phyloP scores from a whole-genome alignment of 2,329 filamentous ascomycete genomes.

The Alternaria burnsii region DNA sequence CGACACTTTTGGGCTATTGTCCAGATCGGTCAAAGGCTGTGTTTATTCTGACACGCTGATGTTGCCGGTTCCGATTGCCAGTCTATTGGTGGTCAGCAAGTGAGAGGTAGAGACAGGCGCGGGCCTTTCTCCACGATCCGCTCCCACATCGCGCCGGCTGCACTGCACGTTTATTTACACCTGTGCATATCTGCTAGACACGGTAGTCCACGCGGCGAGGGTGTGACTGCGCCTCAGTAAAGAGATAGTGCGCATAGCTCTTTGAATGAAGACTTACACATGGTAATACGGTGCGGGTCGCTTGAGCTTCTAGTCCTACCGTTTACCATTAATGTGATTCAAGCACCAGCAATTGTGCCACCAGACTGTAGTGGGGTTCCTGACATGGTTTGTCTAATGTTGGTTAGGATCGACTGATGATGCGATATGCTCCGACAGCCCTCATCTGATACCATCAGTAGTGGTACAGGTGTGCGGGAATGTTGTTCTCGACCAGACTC shows the following conservation, averaged over 20 bases:
- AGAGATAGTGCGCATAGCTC: slow-evolving; percentile 8
- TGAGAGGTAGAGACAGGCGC: slow-evolving; percentile 44
- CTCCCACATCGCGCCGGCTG: slow-evolving; percentile 51
- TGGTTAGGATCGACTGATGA: slow-evolving; percentile 25
- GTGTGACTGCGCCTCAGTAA: slow-evolving; percentile 39
- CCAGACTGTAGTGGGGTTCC: slow-evolving; percentile 26
- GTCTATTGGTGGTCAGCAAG: slow-evolving; percentile 48
- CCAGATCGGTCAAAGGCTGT: slow-evolving; percentile 16
- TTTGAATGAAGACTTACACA: slow-evolving; percentile 28
- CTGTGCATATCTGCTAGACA: slow-evolving; percentile 46
- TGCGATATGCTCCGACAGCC: slow-evolving; percentile 20
- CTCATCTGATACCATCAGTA: slow-evolving; percentile 39
- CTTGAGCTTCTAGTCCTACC: slow-evolving; percentile 36
- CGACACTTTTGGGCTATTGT: slow-evolving; percentile 11
- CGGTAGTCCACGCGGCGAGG: slow-evolving; percentile 45
- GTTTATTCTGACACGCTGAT: slow-evolving; percentile 10
- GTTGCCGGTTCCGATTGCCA: slow-evolving; percentile 7
- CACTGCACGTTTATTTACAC: slow-evolving; percentile 54
- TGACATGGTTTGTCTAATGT: slow-evolving; percentile 18
- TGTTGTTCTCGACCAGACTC: slow-evolving; percentile 21
- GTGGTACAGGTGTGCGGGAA: slow-evolving; percentile 38
- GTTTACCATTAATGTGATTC: slow-evolving; percentile 22
- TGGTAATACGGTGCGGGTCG: slow-evolving; percentile 38
- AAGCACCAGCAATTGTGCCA: slow-evolving; percentile 25
- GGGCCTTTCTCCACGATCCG: slow-evolving; percentile 48